Base-by-base conservation (phyloP, 352 stramenopile genomes). In the Elongisporangium prolatum region DNA sequence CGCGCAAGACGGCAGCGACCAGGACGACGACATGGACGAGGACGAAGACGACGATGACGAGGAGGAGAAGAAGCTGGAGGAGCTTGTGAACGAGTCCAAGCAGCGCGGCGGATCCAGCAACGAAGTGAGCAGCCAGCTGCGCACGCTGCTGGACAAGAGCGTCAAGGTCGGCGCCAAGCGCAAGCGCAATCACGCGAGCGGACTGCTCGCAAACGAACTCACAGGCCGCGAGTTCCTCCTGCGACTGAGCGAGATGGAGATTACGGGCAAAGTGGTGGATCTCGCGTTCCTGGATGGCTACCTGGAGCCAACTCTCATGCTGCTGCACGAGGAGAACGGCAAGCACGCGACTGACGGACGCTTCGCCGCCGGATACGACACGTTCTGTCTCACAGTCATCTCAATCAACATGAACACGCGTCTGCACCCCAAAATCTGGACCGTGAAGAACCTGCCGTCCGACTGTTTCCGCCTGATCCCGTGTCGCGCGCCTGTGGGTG, bases 401-500 rank as follows among this genome's bases (percentile, higher is more conserved):
- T 95, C 86, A 14, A 95, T 95, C 65, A 93, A 93, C 70, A 74
- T 93, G 59, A 90, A 92, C 61, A 93, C 84, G 47, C 68, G 78
- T 55, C 72, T 95, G 13, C 86, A 95, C 54, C 86, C 86, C 0
- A 93, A 91, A 66, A 95, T 95, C 63, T 95, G 86, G 86, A 88
- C 77, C 10, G 72, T 93, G 9, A 77, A 89, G 54, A 90, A 90
- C 17, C 67, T 95, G 2, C 86, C 86, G 13, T 92, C 84, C 6
- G 84, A 95, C 55, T 87, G 74, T 48, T 91, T 92, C 56, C 64
- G 71, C 1, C 60, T 95, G 13, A 84, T 91, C 20, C 80, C 86
- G 10, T 93, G 84, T 48, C 78, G 72, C 57, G 74, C 77, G 21
- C 84, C 86, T 0, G 67, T 95, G 1, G 86, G 86, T 28, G 86